These are phyloP conservation scores for Penicillium hesseltinei DNA, from an alignment of 2,329 filamentous ascomycete species.

Conservation along the genomic window DNA sequence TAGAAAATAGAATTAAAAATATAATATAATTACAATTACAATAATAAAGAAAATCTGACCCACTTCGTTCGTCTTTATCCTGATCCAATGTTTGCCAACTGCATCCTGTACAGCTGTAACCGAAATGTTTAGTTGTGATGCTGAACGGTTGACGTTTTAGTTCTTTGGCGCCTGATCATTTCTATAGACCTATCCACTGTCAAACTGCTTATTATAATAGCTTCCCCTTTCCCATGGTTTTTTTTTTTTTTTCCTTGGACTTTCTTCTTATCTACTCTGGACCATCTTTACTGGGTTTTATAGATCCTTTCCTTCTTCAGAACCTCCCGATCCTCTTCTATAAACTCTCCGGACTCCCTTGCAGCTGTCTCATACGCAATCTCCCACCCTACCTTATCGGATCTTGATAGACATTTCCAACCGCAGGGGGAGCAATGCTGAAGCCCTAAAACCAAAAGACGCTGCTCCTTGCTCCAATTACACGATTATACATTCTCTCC, in stretches of 20 bases:
- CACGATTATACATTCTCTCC: slow-evolving; percentile 33
- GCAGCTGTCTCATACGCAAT: slow-evolving; percentile 24
- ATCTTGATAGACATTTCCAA: slow-evolving; percentile 19
- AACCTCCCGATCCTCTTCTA: background rate
- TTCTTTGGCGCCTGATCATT: slow-evolving; percentile 33
- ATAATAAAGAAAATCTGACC: slow-evolving; percentile 18
- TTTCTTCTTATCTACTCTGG: slow-evolving; percentile 12
- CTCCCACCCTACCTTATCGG: slow-evolving; percentile 17
- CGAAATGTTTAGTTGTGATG: slow-evolving; percentile 30
- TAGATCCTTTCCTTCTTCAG: slow-evolving; percentile 25
- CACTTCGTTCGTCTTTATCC: slow-evolving; percentile 31
- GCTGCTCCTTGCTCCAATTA: slow-evolving; percentile 25
- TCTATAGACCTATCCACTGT: slow-evolving; percentile 36
- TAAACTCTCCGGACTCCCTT: slow-evolving; percentile 18
- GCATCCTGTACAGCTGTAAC: slow-evolving; percentile 40
- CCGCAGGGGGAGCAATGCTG: slow-evolving; percentile 30
- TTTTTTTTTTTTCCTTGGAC: slow-evolving; percentile 10
- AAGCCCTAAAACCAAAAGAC: slow-evolving; percentile 24
- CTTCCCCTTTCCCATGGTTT: slow-evolving; percentile 25
- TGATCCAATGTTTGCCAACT: slow-evolving; percentile 36
- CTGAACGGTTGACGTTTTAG: slow-evolving; percentile 34
- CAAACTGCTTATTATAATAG: slow-evolving; percentile 26
- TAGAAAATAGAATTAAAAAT: slow-evolving; percentile 7
- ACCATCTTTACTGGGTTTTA: slow-evolving; percentile 17
- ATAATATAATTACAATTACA: background rate